These are phyloP conservation scores for Paecilomyces fulvus DNA, from an alignment of 2,329 filamentous ascomycete genomes.

Conservation along the genomic window DNA sequence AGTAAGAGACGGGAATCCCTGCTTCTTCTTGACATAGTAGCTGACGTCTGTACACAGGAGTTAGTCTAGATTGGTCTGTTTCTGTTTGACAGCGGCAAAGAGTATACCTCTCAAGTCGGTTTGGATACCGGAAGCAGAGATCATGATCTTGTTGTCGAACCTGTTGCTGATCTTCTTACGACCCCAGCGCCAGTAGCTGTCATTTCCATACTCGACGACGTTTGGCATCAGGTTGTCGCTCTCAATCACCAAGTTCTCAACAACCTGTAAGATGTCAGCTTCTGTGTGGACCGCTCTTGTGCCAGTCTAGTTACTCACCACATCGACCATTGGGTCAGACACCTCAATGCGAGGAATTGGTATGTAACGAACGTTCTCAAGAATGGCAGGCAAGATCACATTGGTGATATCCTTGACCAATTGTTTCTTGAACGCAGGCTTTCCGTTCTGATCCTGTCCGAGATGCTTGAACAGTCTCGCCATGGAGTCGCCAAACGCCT, in stretches of 20 bases:
- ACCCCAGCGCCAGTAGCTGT: conserved; percentile 93
- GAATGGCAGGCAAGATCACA: conserved; percentile 71
- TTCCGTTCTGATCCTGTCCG: conserved; percentile 78
- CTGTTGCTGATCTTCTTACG: conserved; percentile 78
- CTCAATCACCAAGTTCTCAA: conserved; percentile 93
- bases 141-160: conserved; percentile 73
- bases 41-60: conserved; percentile 56
- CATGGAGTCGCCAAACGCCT: conserved; percentile 63
- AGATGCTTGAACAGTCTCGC: conserved; percentile 83
- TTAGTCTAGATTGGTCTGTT: neutral
- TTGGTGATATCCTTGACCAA: conserved; percentile 81
- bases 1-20: conserved; percentile 79
- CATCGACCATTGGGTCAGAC: conserved; percentile 73
- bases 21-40: conserved; percentile 92
- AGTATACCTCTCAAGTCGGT: conserved; percentile 61
- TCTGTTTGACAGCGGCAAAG: neutral
- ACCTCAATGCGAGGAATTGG: conserved; percentile 93
- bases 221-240: conserved; percentile 97
- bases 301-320: conserved; percentile 29
- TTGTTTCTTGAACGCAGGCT: conserved; percentile 84
- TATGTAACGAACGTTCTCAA: conserved; percentile 82
- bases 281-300: neutral
- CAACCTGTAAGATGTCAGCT: conserved; percentile 36
- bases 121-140: conserved; percentile 83
- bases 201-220: conserved; percentile 73